Evolutionary conservation across 495 filamentous ascomycete species (phyloP), one percentile per base, ranked within the genome.

Genomic region (Astrothelium subdiscretum): DNA sequence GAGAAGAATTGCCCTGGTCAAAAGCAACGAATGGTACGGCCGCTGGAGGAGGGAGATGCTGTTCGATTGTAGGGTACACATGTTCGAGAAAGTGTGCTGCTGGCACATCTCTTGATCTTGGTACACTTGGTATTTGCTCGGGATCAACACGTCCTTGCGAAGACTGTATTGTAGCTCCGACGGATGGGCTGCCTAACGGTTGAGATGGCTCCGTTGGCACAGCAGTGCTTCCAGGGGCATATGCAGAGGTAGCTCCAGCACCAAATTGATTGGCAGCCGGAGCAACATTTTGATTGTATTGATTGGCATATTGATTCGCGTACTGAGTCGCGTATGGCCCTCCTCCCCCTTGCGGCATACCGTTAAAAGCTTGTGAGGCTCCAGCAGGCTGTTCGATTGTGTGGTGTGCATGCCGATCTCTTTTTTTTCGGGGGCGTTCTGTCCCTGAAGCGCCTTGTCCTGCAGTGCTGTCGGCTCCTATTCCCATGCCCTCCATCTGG

Each of bases 1-100:
- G 95, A 11, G 94, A 97, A 24, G 95, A 87, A 71, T 97, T 99
- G 64, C 94, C 92, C 74, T 97, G 95, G 70, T 99, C 94, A 65
- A 85, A 87, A 12, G 91, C 90, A 58, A 96, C 86, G 67, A 94
- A 97, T 0, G 95, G 90, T 31, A 92, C 82, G n/a, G 87, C 81
- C 13, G 90, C 91, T 27, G 95, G 91, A 22, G 94, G 94, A 20
- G 94, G 90, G 1, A 92, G 77, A 70, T 95, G 90, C 32, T 87
- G 86, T 72, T 96, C 91, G 76, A 97, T 92, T 11, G 94, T 99
- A 10, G 94, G 91, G 70, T 95, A 97, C 26, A 95, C 80, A 72
- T 95, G 86, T 66, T 78, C 85, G 62, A 90, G 81, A 71, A 94
- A 99, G 72, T 96, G 88, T 54, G 87, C 82, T 62, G 91, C 85